Conservation (phyloP, 2,329 filamentous ascomycete species). For the Trichoderma sp. region DNA sequence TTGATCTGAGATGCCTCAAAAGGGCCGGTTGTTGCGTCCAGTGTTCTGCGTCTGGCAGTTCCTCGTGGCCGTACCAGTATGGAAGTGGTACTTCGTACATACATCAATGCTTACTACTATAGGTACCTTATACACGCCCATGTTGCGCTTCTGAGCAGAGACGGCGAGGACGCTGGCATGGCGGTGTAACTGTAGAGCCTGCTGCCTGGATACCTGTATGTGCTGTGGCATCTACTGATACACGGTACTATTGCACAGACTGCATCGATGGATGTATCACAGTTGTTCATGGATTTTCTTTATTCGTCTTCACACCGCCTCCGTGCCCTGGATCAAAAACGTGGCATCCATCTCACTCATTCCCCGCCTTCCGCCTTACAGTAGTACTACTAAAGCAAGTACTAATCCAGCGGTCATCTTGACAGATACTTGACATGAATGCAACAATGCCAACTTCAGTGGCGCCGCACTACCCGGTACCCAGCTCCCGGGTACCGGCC, state of each 20-base stretch:
- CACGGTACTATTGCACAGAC: background rate
- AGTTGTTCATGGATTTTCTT: too few species aligned
- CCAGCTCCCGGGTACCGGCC: background rate
- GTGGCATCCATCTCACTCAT: background rate
- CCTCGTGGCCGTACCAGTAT: too few species aligned
- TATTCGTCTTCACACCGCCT: background rate
- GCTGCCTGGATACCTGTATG: background rate
- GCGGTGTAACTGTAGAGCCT: background rate
- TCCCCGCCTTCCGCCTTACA: too few species aligned
- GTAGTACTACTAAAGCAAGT: too few species aligned
- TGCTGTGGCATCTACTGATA: background rate
- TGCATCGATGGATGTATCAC: too few species aligned
- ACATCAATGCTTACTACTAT: too few species aligned
- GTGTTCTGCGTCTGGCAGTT: background rate
- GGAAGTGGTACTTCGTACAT: background rate
- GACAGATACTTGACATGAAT: background rate
- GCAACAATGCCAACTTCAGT: background rate
- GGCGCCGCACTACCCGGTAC: conserved; percentile 14
- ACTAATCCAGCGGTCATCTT: background rate
- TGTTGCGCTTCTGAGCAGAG: background rate
- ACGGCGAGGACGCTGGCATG: background rate
- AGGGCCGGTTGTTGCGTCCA: background rate
- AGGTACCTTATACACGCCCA: too few species aligned
- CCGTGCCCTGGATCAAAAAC: background rate
- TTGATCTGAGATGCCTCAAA: background rate